Conservation (phyloP, 768 basidiomycete genomes). For the Amanita exitialis region DNA sequence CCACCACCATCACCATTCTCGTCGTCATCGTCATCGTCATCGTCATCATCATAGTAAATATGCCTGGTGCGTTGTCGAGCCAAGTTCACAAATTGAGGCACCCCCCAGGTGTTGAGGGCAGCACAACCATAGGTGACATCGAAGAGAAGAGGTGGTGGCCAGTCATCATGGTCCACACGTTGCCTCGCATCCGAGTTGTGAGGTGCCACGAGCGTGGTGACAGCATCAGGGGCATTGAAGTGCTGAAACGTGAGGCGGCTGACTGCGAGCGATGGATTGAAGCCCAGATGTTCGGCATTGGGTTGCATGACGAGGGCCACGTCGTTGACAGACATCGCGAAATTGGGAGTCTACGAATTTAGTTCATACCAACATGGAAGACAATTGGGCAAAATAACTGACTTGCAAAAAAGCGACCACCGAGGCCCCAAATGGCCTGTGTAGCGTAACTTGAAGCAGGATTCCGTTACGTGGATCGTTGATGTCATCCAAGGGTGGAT, state of each 20-base stretch:
- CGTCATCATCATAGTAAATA: constrained; percentile 11
- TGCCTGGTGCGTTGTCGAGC: constrained; percentile 8
- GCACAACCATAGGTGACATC: constrained; percentile 13
- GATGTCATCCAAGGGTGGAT: constrained; percentile 13
- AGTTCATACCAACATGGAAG: constrained; percentile 8
- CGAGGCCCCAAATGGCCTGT: constrained; percentile 10
- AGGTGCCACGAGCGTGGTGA: constrained; percentile 7
- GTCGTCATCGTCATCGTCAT: constrained; percentile 3
- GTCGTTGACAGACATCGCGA: constrained; percentile 11
- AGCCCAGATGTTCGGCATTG: constrained; percentile 2
- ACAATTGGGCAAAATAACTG: constrained; percentile 8
- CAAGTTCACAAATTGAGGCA: constrained; percentile 8
- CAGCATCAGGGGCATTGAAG: constrained; percentile 7
- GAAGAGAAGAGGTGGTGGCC: constrained; percentile 12
- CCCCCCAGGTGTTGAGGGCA: constrained; percentile 13
- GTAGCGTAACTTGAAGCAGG: neutral
- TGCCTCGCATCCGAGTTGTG: constrained; percentile 13
- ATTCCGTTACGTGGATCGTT: constrained; percentile 14
- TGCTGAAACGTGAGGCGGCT: constrained; percentile 5
- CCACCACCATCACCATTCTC: neutral
- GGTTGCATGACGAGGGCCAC: constrained; percentile 12
- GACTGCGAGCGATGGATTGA: neutral
- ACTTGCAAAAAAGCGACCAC: constrained; percentile 14
- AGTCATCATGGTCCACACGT: constrained; percentile 8
- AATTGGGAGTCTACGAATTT: constrained; percentile 13